phyloP scores from a whole-genome alignment of 1,284 basidiomycete species.

The Cerioporus squamosus region DNA sequence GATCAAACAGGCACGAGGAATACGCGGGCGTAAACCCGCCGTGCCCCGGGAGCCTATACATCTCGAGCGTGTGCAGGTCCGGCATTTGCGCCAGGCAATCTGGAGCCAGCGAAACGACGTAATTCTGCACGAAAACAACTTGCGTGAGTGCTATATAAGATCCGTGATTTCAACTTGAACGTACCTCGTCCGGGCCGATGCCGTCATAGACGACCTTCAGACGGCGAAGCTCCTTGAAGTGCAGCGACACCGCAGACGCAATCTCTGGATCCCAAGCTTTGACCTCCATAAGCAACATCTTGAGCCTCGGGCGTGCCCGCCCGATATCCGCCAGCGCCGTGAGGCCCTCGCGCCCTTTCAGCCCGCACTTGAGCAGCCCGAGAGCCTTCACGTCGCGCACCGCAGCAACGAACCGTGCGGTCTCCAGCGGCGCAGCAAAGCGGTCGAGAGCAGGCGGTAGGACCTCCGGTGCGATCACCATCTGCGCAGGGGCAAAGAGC shows the following conservation, averaged over 20 bases:
- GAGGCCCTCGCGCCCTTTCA: constrained; percentile 26
- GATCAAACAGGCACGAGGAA: constrained; percentile 27
- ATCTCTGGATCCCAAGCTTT: constrained; percentile 37
- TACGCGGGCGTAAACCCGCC: constrained; percentile 14
- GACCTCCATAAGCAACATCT: constrained; percentile 33
- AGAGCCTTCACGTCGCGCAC: constrained; percentile 29
- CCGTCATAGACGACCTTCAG: constrained; percentile 32
- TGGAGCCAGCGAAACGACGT: constrained; percentile 33
- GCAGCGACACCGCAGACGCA: constrained; percentile 30
- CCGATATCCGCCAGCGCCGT: constrained; percentile 25
- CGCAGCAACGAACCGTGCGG: constrained; percentile 19
- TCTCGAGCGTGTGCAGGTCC: constrained; percentile 20
- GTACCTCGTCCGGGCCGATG: constrained; percentile 31
- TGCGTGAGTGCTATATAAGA: background rate
- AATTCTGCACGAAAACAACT: constrained; percentile 20
- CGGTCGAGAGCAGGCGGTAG: constrained; percentile 32
- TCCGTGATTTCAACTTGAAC: background rate
- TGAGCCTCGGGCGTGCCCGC: constrained; percentile 20
- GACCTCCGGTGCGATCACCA: constrained; percentile 27
- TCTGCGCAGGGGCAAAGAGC: constrained; percentile 27
- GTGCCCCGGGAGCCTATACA: background rate
- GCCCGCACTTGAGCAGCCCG: constrained; percentile 28
- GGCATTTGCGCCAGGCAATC: constrained; percentile 61
- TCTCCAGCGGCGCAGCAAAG: constrained; percentile 33
- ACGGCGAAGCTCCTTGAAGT: constrained; percentile 32